Base-by-base conservation (phyloP, 2,329 filamentous ascomycete species). In the Sphaerulina vaccinii region DNA sequence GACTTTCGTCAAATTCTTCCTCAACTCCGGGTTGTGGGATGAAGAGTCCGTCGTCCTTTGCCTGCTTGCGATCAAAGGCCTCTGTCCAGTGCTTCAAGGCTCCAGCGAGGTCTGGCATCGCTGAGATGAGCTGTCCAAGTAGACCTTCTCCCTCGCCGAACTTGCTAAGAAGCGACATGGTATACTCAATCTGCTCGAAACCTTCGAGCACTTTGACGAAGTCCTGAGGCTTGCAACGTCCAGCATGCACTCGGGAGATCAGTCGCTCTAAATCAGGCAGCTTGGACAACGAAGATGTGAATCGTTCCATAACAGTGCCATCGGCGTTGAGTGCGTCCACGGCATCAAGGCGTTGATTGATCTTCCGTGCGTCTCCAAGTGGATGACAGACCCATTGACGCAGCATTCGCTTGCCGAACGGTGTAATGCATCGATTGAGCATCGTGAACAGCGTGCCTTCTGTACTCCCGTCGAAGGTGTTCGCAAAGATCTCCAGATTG, bases 341-440 rank as follows among this genome's bases (percentile, higher is more conserved):
- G 4, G 93, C 93, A 72, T 99, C 91, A 9, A 99, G 77, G 5
- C 93, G 84, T 59, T 95, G 90, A 64, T 97, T 96, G 75, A 99
- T 96, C 66, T 87, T 90, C 32, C 79, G 74, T 5, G 88, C 85
- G 70, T 96, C 87, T 68, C 90, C 90, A 11, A 99, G 77, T 2
- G 93, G 93, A 70, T 99, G 93, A 64, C 92, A 97, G 2, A 99
- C 87, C 93, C 93, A 99, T 69, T 96, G 90, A 49, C 91, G 87
- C 70, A 99, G 90, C 69, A 96, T 83, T 9, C 93, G 87, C 73
- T 99, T 99, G 51, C 93, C 93, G 66, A 99, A 99, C 0, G 93
- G 92, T 3, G 93, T 97, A 56, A 96, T 86, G 67, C 93, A 99
- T 45, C 90, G 84, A 69, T 99, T 97, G 46, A 99, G 80, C 58